Conservation (phyloP, 2,329 filamentous ascomycete genomes). For the Trichoderma guizhouense region DNA sequence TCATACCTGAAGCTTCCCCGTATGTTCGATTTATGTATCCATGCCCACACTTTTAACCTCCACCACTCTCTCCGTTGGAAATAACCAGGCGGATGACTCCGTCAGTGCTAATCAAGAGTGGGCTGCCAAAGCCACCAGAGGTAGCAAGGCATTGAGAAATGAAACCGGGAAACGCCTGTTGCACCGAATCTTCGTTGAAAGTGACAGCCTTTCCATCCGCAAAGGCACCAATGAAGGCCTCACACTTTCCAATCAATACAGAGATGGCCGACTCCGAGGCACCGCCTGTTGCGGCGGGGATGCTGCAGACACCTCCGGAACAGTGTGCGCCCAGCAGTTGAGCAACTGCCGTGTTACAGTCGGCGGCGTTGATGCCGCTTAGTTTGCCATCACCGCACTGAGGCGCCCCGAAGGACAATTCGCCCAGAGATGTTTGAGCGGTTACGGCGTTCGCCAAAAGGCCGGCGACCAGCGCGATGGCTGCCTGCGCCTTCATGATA, state of each 20-base stretch:
- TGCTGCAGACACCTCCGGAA: background rate
- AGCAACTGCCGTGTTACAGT: constrained; percentile 1
- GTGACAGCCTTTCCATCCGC: background rate
- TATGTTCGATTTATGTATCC: background rate
- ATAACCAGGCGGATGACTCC: background rate
- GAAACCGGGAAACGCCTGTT: background rate
- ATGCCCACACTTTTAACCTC: background rate
- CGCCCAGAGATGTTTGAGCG: background rate
- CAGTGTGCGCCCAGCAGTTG: background rate
- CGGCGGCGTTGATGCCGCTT: background rate
- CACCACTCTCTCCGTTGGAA: background rate
- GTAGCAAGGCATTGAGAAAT: background rate
- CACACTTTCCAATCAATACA: background rate
- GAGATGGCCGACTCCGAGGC: background rate
- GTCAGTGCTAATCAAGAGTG: background rate
- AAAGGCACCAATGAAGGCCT: background rate
- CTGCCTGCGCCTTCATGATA: background rate
- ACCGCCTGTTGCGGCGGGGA: background rate
- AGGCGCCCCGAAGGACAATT: background rate
- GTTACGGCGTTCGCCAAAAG: background rate
- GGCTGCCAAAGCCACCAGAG: background rate
- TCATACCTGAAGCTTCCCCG: background rate
- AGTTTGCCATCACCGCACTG: background rate
- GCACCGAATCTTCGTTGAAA: background rate
- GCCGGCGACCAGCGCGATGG: background rate